Evolutionary conservation across 108 stramenopile species (phyloP).

Genomic region (Aurantiochytrium sp.): DNA sequence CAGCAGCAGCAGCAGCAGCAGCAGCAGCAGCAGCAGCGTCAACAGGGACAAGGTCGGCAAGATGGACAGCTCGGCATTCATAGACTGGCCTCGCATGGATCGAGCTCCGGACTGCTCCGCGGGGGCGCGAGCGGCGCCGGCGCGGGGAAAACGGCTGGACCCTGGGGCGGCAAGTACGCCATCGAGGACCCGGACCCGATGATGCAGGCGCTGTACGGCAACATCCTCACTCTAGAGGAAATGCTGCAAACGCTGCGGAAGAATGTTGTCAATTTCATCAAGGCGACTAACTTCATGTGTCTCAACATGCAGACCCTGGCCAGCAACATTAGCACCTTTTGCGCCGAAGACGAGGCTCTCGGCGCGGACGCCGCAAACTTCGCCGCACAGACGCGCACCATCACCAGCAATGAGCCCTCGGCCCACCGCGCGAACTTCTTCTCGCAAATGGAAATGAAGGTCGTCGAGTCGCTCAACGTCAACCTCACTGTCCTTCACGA

Average conservation of each 20-base stretch:
- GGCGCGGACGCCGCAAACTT: not conserved
- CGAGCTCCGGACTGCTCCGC: too few relatives aligned
- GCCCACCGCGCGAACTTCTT: not conserved
- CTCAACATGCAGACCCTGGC: slow-evolving; percentile 17
- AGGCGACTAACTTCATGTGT: not conserved
- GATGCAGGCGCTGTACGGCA: slow-evolving; percentile 18
- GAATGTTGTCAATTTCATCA: not conserved
- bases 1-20: too few relatives aligned
- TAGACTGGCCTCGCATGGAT: too few relatives aligned
- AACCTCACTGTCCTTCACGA: not conserved
- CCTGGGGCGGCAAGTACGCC: not conserved
- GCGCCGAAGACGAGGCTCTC: slow-evolving; percentile 27
- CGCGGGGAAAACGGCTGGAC: too few relatives aligned
- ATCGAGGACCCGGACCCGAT: slow-evolving; percentile 24
- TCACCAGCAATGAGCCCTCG: not conserved
- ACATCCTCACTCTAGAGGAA: not conserved
- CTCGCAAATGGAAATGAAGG: not conserved
- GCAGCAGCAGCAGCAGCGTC: too few relatives aligned
- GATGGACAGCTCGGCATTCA: too few relatives aligned
- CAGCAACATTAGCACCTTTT: not conserved
- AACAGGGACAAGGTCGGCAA: too few relatives aligned
- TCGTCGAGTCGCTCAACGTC: not conserved
- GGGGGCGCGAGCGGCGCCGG: too few relatives aligned
- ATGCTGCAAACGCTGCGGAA: not conserved
- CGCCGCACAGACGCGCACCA: not conserved